Evolutionary conservation across 2,329 filamentous ascomycete genomes (phyloP).

Genomic region (Aspergillus sp.): DNA sequence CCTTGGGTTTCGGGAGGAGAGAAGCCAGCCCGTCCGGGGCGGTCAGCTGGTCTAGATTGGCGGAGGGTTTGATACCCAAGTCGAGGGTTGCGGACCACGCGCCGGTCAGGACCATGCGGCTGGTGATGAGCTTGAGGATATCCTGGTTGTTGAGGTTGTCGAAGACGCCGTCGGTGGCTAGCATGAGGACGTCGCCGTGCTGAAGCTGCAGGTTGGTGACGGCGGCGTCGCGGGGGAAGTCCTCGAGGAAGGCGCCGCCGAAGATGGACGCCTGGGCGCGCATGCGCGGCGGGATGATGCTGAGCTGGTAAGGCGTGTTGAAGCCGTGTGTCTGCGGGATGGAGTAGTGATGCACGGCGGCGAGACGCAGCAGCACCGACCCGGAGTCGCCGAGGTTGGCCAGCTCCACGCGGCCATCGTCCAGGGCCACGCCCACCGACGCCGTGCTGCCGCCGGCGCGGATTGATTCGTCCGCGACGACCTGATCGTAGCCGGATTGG

Average conservation of each 20-base stretch:
- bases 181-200: constrained; percentile 89
- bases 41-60: constrained; percentile 58
- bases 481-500: constrained; percentile 78
- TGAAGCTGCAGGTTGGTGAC: constrained; percentile 73
- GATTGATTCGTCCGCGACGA: constrained; percentile 71
- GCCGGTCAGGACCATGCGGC: constrained; percentile 69
- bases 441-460: constrained; percentile 87
- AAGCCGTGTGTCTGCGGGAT: constrained; percentile 92
- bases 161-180: constrained; percentile 93
- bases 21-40: constrained; percentile 44
- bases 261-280: constrained; percentile 78
- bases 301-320: constrained; percentile 95
- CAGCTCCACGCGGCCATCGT: constrained; percentile 74
- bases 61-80: constrained; percentile 62
- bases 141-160: constrained; percentile 94
- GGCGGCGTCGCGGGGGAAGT: constrained; percentile 80
- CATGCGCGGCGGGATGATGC: constrained; percentile 78
- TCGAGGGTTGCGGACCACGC: constrained; percentile 68
- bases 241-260: constrained; percentile 76
- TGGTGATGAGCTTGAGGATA: constrained; percentile 75
- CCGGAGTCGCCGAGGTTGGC: constrained; percentile 96
- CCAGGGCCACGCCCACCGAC: constrained; percentile 74
- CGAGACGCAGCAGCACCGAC: constrained; percentile 81
- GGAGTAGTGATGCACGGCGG: constrained; percentile 80
- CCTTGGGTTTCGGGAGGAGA: constrained; percentile 15